These are phyloP conservation scores for Coccinonectria pachysandricola DNA, from an alignment of 2,329 filamentous ascomycete species.

Conservation along the genomic window DNA sequence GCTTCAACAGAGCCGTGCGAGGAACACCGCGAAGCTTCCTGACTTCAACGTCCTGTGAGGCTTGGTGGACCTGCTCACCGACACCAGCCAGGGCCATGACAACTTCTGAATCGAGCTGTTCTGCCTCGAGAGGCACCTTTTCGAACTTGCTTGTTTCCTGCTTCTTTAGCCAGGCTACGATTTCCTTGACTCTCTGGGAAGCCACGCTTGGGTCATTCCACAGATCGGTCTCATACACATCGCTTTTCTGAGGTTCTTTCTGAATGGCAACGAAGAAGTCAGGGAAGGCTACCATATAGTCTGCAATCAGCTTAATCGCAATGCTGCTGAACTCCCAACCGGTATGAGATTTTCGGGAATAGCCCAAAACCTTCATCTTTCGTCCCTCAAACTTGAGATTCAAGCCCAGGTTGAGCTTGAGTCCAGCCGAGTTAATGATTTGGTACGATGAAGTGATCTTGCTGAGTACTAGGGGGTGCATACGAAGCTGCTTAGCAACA, in stretches of 20 bases:
- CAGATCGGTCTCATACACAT: slow-evolving; percentile 76
- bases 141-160: slow-evolving; percentile 89
- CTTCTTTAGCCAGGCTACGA: slow-evolving; percentile 84
- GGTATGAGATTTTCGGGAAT: slow-evolving; percentile 73
- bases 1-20: slow-evolving; percentile 78
- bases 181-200: slow-evolving; percentile 78
- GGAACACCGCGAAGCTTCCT: slow-evolving; percentile 74
- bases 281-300: slow-evolving; percentile 91
- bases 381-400: slow-evolving; percentile 96
- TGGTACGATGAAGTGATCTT: slow-evolving; percentile 95
- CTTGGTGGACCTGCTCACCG: slow-evolving; percentile 52
- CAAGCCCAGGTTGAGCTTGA: slow-evolving; percentile 80
- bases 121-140: slow-evolving; percentile 88
- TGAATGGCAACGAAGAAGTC: slow-evolving; percentile 90
- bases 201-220: slow-evolving; percentile 66
- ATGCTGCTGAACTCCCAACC: slow-evolving; percentile 95
- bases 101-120: slow-evolving; percentile 86
- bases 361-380: slow-evolving; percentile 91
- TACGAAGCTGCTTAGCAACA: slow-evolving; percentile 70
- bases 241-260: slow-evolving; percentile 73
- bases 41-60: slow-evolving; percentile 42
- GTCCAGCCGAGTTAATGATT: slow-evolving; percentile 64
- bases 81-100: slow-evolving; percentile 71
- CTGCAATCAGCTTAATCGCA: slow-evolving; percentile 67
- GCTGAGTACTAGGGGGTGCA: slow-evolving; percentile 82